Conservation (phyloP, 352 stramenopile genomes). For the Salisapilia sapeloensis region DNA sequence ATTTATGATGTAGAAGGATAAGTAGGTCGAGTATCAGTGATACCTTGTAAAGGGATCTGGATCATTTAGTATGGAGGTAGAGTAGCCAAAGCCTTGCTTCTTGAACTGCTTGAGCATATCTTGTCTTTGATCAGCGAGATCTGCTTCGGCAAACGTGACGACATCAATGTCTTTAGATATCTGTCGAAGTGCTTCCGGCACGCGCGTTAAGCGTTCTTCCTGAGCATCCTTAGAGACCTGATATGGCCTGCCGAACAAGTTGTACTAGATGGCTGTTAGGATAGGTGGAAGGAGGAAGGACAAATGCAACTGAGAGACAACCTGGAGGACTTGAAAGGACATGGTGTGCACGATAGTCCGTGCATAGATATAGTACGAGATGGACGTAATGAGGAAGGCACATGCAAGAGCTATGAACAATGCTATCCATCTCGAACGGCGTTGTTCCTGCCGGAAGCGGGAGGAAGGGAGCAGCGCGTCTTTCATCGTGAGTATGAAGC, state of each 20-base stretch:
- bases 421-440: too few species aligned
- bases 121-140: slow-evolving; percentile 25
- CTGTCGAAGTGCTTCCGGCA: slow-evolving; percentile 27
- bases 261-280: slow-evolving; percentile 32
- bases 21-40: background rate
- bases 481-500: too few species aligned
- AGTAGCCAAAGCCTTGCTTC: slow-evolving; percentile 28
- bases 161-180: slow-evolving; percentile 42
- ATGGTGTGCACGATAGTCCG: slow-evolving; percentile 12
- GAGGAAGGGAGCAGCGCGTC: too few species aligned
- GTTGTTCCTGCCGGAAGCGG: too few species aligned
- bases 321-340: slow-evolving; percentile 42
- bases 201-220: slow-evolving; percentile 30
- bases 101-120: slow-evolving; percentile 46
- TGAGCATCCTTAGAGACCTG: slow-evolving; percentile 62
- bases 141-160: slow-evolving; percentile 60
- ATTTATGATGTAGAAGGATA: slow-evolving; percentile 1
- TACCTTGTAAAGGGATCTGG: slow-evolving; percentile 63
- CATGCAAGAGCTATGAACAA: too few species aligned
- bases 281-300: background rate
- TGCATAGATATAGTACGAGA: too few species aligned
- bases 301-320: slow-evolving; percentile 1
- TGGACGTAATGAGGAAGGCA: too few species aligned
- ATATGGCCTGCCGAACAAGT: slow-evolving; percentile 54
- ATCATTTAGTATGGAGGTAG: slow-evolving; percentile 54